Conservation (phyloP, 805 yeast genomes). For the Kazachstania psychrophila region DNA sequence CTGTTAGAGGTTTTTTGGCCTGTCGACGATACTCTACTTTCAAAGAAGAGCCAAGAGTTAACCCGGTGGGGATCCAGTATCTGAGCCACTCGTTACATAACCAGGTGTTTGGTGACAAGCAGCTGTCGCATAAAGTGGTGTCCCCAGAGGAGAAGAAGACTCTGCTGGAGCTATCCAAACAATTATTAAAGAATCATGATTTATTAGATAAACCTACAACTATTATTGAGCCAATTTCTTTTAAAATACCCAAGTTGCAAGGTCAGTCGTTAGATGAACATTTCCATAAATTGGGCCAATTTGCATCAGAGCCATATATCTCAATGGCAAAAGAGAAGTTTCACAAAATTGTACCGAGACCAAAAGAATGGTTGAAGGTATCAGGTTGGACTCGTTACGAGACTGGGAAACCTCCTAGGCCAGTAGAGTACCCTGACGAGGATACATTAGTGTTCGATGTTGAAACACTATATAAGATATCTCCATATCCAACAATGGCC, state of each 20-base stretch:
- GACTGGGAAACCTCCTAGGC: constrained; percentile 41
- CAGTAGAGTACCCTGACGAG: constrained; percentile 64
- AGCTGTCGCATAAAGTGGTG: constrained; percentile 22
- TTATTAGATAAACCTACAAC: constrained; percentile 70
- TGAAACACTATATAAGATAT: constrained; percentile 70
- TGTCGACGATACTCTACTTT: too few relatives aligned
- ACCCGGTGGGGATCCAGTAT: constrained; percentile 76
- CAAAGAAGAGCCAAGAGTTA: constrained; percentile 45
- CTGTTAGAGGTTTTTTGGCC: too few relatives aligned
- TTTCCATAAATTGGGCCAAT: constrained; percentile 59
- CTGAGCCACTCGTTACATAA: constrained; percentile 48
- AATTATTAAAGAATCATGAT: constrained; percentile 50
- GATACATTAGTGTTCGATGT: constrained; percentile 76
- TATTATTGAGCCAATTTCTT: constrained; percentile 46
- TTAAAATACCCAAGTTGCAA: constrained; percentile 59
- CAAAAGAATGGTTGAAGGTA: constrained; percentile 44
- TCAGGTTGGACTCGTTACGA: constrained; percentile 81
- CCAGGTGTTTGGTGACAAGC: constrained; percentile 41
- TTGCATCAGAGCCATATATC: constrained; percentile 52
- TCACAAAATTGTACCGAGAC: constrained; percentile 32
- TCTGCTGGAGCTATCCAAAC: constrained; percentile 46
- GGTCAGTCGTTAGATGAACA: constrained; percentile 78
- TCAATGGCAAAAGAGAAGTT: constrained; percentile 40
- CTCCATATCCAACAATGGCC: constrained; percentile 72
- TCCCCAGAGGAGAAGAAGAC: constrained; percentile 20